Conservation (phyloP, 2,329 filamentous ascomycete genomes). For the Lithohypha guttulata region DNA sequence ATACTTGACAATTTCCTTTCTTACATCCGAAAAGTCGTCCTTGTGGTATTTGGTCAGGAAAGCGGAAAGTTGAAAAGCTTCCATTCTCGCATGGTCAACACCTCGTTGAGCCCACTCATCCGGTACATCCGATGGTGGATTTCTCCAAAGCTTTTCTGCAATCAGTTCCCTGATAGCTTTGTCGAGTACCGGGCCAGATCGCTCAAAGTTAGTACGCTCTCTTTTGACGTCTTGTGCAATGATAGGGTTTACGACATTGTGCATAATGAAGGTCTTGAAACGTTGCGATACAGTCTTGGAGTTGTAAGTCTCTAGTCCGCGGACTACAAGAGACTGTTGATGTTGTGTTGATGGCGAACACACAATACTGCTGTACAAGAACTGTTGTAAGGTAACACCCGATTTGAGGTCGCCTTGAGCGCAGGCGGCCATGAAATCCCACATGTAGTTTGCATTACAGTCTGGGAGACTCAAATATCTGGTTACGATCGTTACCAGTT, state of each 20-base stretch:
- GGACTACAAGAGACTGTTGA: slow-evolving; percentile 69
- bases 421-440: slow-evolving; percentile 71
- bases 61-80: slow-evolving; percentile 86
- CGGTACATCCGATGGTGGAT: slow-evolving; percentile 66
- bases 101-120: slow-evolving; percentile 77
- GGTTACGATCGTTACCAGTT: slow-evolving; percentile 75
- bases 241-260: slow-evolving; percentile 88
- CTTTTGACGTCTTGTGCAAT: slow-evolving; percentile 92
- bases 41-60: slow-evolving; percentile 94
- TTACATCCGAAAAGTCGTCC: slow-evolving; percentile 72
- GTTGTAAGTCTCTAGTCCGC: slow-evolving; percentile 79
- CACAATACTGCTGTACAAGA: slow-evolving; percentile 78
- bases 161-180: slow-evolving; percentile 78
- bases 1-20: slow-evolving; percentile 98
- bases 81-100: slow-evolving; percentile 92
- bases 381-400: slow-evolving; percentile 64
- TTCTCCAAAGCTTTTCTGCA: slow-evolving; percentile 87
- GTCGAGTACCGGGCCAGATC: slow-evolving; percentile 67
- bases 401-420: slow-evolving; percentile 72
- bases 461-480: slow-evolving; percentile 65
- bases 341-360: slow-evolving; percentile 75
- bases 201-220: slow-evolving; percentile 53
- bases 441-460: slow-evolving; percentile 66
- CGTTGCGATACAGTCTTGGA: slow-evolving; percentile 69
- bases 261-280: slow-evolving; percentile 85